Base-by-base conservation (phyloP, 208 protist genomes). In the Leishmania braziliensis region DNA sequence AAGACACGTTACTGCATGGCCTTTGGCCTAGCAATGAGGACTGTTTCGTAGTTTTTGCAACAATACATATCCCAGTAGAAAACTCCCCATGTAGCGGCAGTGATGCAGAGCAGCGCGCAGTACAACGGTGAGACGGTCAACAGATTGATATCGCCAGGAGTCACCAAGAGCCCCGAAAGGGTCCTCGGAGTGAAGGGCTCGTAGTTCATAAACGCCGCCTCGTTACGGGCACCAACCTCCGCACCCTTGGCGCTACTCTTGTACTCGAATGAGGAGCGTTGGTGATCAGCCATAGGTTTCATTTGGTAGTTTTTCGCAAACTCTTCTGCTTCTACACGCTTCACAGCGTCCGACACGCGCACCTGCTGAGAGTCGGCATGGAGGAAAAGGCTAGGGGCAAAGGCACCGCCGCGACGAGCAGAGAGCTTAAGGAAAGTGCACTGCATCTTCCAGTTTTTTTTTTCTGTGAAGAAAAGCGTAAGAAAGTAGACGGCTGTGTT, bases 51-150 rank as follows among this genome's bases (percentile, higher is more conserved):
- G 73, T 90, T 88, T 75, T 90, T 89, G 20, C 87, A 86, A 84
- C 89, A 93, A 83, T 97, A 96, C 50, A 96, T 75, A 72, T 97
- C 92, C 94, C 94, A 97, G 84, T 95, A 96, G 77, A 96, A 94
- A 53, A 97, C 85, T 12, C 92, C 94, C 94, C 94, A 97, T 16
- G 84, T 81, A 18, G 84, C 89, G 36, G 90, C 86, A 33, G 74
- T 91, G 60, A 96, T 53, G 75, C 85, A 93, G 36, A 96, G 69
- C 1, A 95, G 54, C 43, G 78, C 71, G 76, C 89, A 93, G 86
- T 95, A 96, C 46, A 96, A 46, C 2, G 94, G 94, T 5, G 90
- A 87, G 18, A 96, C 86, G 18, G 91, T 95, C 50, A 97, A 79
- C 5, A 97, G 76, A 70, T 97, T 97, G 77, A 97, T 80, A 58